Evolutionary conservation across 2,329 filamentous ascomycete species (phyloP).

Genomic region (Lecanoromycetidae sp.): DNA sequence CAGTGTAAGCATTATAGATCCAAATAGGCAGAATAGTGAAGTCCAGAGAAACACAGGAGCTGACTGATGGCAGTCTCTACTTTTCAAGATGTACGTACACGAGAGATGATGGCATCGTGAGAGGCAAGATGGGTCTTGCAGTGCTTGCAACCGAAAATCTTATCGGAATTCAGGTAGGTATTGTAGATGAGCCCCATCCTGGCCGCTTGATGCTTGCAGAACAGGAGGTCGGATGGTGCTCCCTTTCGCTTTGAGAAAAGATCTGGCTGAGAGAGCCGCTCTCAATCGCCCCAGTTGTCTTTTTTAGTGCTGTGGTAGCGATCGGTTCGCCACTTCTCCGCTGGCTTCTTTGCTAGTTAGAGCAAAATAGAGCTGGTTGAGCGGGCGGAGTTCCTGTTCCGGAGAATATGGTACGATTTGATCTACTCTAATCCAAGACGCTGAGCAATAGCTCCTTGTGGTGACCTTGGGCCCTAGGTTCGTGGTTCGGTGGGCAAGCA

Average conservation of each 20-base stretch:
- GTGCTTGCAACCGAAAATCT: conserved; percentile 84
- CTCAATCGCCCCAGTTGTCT: not conserved
- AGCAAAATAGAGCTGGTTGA: too few species aligned
- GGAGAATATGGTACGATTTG: too few species aligned
- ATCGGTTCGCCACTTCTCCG: not conserved
- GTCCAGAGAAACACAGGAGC: conserved; percentile 15
- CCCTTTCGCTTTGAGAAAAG: not conserved
- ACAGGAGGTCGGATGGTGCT: not conserved
- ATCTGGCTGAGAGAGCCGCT: not conserved
- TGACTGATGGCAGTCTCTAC: conserved; percentile 9
- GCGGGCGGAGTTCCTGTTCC: too few species aligned
- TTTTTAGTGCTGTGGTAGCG: not conserved
- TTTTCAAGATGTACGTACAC: conserved; percentile 45
- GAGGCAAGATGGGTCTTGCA: conserved; percentile 95
- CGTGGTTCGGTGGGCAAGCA: too few species aligned
- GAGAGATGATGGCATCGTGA: conserved; percentile 89
- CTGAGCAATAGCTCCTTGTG: too few species aligned
- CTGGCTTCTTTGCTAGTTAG: not conserved
- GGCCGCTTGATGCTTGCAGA: not conserved
- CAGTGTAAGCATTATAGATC: not conserved
- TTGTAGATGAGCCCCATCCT: conserved; percentile 83
- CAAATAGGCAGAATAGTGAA: conserved; percentile 30
- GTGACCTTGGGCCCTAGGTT: too few species aligned
- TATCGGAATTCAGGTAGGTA: conserved; percentile 71
- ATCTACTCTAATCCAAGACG: too few species aligned